Base-by-base conservation (phyloP, 179 eudicot species). In the Vitellaria paradoxa region DNA sequence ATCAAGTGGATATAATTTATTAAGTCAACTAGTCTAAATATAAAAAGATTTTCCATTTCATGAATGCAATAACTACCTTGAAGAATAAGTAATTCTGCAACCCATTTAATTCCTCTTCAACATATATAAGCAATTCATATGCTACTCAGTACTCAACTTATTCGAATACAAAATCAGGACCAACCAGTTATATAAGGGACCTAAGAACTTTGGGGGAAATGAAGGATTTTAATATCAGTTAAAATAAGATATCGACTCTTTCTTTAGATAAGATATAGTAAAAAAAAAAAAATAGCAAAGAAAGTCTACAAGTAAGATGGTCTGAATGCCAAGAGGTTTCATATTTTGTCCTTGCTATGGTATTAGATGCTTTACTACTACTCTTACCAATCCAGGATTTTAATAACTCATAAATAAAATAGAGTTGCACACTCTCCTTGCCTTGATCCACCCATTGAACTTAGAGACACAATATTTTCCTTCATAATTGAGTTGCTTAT, bases 61-160 rank as follows among this genome's bases (percentile, higher is more conserved):
- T 15, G 74, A 71, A 11, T 53, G 14, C 13, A 18, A 21, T 10
- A 52, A 15, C 23, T 70, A 52, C 3, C 53, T 26, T 30, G 62
- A 52, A 30, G 47, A 49, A n/a, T 59, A 59, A 17, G 62, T 53
- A 9, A 18, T 45, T n/a, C 56, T 69, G 30, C 4, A 49, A 69
- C 40, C 26, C 14, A 20, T 5, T 20, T 9, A 68, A 67, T 67
- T 46, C 63, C 55, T 53, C 47, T 21, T 40, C 9, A 59, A 20
- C 18, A 73, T 73, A 40, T 42, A n/a, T 72, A 72, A n/a, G 76
- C 61, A 70, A 9, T 11, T 26, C 10, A 11, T 65, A n/a, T n/a
- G n/a, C n/a, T n/a, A n/a, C n/a, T n/a, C n/a, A n/a, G n/a, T n/a
- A 49, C 9, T 49, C n/a, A 15, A 4, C 49, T 65, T 17, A 65